Base-by-base conservation (phyloP, 2,329 filamentous ascomycete genomes). In the Microsporum audouinii region DNA sequence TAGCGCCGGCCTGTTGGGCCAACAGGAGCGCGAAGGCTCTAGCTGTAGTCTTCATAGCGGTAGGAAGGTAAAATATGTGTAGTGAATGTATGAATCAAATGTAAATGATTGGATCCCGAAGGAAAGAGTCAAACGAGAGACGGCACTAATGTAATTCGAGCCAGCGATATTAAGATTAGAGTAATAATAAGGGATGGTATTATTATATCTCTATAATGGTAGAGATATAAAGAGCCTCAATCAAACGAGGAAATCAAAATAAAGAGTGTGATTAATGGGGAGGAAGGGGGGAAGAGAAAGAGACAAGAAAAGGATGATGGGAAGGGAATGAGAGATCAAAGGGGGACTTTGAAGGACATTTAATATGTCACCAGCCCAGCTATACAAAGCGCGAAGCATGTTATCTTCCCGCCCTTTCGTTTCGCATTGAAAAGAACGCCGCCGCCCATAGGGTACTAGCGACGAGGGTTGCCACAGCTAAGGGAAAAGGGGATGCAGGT, bases 1-100 rank as follows among this genome's bases (percentile, higher is more conserved):
- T 64, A 27, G 69, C 69, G 60, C 61, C 63, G 61, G 67, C 67
- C 62, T 68, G 67, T 62, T 68, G 65, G 60, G 66, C 67, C 55
- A 67, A 61, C 45, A 66, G 60, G 51, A 63, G 57, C 41, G 65
- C 61, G 31, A 68, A 59, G 17, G 64, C 58, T 60, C 60, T 60
- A 59, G 63, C 59, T 12, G 63, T 60, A 55, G 66, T 31, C 64
- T 65, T 69, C 67, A 69, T 69, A 49, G 51, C 62, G 61, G 60
- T 60, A 43, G 27, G 29, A 45, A 33, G 33, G 41, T 29, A 17
- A 27, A 10, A 47, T 23, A 7, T 14, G 12, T 33, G 56, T 45
- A 41, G 39, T 29, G 56, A 41, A 41, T 41, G 56, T 58, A 41
- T 29, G 38, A 58, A 31, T 27, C 43, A 57, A 14, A 43, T 39